Conservation (phyloP, 148 eudicot species). For the Beta vulgaris region DNA sequence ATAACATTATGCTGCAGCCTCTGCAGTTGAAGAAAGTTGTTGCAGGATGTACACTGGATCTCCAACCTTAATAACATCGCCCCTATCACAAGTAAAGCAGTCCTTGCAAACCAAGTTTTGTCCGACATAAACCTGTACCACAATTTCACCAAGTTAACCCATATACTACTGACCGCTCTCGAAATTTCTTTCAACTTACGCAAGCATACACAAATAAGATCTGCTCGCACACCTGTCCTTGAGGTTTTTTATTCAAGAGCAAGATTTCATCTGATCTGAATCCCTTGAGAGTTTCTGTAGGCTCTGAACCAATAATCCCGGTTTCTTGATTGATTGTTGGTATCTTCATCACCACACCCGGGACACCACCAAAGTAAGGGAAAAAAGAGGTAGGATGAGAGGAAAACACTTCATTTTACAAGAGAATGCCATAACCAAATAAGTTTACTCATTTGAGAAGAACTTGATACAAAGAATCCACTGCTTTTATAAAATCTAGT, state of each 20-base stretch:
- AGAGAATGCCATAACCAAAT: too few relatives aligned
- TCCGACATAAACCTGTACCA: conserved; percentile 76
- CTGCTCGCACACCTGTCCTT: conserved; percentile 48
- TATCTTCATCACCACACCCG: conserved; percentile 37
- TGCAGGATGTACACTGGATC: conserved; percentile 60
- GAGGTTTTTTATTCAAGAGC: conserved; percentile 59
- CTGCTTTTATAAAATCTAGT: too few relatives aligned
- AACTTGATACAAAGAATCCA: too few relatives aligned
- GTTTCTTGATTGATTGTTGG: conserved; percentile 81
- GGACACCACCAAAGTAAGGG: background rate
- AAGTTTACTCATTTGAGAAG: too few relatives aligned
- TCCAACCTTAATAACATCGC: conserved; percentile 56
- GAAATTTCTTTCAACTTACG: too few relatives aligned
- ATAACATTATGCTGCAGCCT: conserved; percentile 56
- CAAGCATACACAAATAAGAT: background rate
- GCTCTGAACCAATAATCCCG: conserved; percentile 54
- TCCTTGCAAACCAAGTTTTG: conserved; percentile 75
- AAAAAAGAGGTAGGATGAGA: background rate
- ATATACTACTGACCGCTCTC: background rate
- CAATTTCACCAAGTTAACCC: background rate
- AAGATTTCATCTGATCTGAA: conserved; percentile 68
- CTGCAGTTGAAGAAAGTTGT: conserved; percentile 50
- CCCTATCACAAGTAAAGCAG: conserved; percentile 39
- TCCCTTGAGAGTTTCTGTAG: conserved; percentile 44
- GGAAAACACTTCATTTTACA: too few relatives aligned